A percentile compares a stretch with the other conserved stretches of the same genome.
phyloP scores from a whole-genome alignment of 345 rosid genomes.

The Capsella bursapastoris region DNA sequence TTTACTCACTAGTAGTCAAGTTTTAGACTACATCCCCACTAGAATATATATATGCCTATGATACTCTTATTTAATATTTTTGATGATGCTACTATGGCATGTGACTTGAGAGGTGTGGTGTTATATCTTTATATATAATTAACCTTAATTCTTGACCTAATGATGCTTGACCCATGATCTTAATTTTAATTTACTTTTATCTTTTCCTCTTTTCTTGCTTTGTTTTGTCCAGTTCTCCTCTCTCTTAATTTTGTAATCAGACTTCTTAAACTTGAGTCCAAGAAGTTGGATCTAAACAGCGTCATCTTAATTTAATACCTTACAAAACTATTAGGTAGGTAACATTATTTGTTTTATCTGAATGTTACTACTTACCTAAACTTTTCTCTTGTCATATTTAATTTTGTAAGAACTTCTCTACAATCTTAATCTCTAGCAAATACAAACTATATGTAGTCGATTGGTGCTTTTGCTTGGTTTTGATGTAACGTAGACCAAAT shows the following conservation, averaged over 20 bases:
- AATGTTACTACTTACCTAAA: too few relatives aligned
- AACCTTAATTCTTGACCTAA: constrained; percentile 34
- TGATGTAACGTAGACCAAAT: too few relatives aligned
- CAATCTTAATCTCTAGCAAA: too few relatives aligned
- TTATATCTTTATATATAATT: constrained; percentile 32
- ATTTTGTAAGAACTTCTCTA: too few relatives aligned
- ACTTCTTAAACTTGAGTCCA: constrained; percentile 3
- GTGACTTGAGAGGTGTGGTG: constrained; percentile 47
- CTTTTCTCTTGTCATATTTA: too few relatives aligned
- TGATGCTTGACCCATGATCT: constrained; percentile 46
- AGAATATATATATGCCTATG: not conserved
- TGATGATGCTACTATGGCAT: constrained; percentile 36
- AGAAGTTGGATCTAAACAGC: constrained; percentile 21
- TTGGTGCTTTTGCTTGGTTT: too few relatives aligned
- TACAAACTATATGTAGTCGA: too few relatives aligned
- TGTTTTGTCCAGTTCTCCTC: constrained; percentile 28
- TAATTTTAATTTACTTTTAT: constrained; percentile 31
- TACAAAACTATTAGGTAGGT: not conserved
- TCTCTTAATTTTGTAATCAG: constrained; percentile 12
- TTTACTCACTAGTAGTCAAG: not conserved
- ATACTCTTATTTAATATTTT: too few relatives aligned
- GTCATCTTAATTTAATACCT: constrained; percentile 1
- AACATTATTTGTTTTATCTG: too few relatives aligned
- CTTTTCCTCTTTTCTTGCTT: constrained; percentile 10
- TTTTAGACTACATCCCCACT: not conserved